These are phyloP conservation scores for Thermochaetoides thermophila DNA, from an alignment of 495 filamentous ascomycete species.

Conservation along the genomic window DNA sequence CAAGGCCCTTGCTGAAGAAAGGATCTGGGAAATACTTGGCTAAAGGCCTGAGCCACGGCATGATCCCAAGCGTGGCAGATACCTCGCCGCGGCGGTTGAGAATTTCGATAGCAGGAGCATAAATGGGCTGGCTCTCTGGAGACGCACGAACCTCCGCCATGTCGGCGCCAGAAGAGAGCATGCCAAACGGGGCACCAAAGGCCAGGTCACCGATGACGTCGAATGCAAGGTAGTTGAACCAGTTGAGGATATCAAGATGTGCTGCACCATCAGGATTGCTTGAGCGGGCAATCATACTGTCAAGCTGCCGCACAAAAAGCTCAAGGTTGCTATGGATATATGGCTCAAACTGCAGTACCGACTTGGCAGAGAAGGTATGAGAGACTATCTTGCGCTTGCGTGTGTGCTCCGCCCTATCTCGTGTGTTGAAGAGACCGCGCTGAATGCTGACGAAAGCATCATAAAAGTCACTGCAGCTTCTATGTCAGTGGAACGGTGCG, in stretches of 20 bases:
- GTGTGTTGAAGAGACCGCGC: slow-evolving; percentile 81
- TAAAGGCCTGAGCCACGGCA: slow-evolving; percentile 46
- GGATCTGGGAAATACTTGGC: slow-evolving; percentile 52
- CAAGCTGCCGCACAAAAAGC: slow-evolving; percentile 60
- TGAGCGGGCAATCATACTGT: slow-evolving; percentile 29
- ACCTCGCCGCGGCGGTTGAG: slow-evolving; percentile 57
- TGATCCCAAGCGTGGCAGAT: slow-evolving; percentile 44
- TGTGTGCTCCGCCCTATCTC: slow-evolving; percentile 67
- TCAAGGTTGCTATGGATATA: slow-evolving; percentile 75
- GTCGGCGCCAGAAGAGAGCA: slow-evolving; percentile 46
- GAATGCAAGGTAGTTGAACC: slow-evolving; percentile 92
- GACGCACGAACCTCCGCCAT: slow-evolving; percentile 40
- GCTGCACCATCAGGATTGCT: slow-evolving; percentile 21
- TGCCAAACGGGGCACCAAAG: slow-evolving; percentile 43
- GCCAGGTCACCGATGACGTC: slow-evolving; percentile 77
- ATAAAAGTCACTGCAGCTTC: slow-evolving; percentile 51
- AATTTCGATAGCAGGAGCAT: slow-evolving; percentile 54
- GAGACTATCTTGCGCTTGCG: slow-evolving; percentile 83
- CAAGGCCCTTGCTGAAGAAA: slow-evolving; percentile 49
- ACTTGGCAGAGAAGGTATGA: slow-evolving; percentile 76
- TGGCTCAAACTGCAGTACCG: slow-evolving; percentile 71
- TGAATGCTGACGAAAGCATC: slow-evolving; percentile 83
- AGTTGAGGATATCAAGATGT: slow-evolving; percentile 65
- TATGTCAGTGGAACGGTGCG: slow-evolving; percentile 1
- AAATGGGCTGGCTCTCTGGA: slow-evolving; percentile 36